These are phyloP conservation scores for Hagleromyces aurorensis DNA, from an alignment of 805 yeast genomes.

Conservation along the genomic window DNA sequence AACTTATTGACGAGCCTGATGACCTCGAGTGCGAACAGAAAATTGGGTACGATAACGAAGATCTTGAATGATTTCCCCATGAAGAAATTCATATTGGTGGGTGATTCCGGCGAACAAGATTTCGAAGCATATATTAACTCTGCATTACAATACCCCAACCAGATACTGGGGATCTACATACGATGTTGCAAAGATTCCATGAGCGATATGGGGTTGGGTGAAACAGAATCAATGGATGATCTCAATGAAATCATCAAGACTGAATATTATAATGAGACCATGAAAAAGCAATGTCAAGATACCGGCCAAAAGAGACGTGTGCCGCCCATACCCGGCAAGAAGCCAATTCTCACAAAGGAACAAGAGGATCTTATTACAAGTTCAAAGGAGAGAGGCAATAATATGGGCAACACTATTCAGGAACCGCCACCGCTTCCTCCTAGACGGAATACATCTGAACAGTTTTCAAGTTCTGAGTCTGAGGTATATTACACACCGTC, in stretches of 20 bases:
- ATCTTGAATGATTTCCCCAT: slow-evolving; percentile 67
- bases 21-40: slow-evolving; percentile 82
- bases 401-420: too few relatives aligned
- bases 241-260: slow-evolving; percentile 24
- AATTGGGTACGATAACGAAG: slow-evolving; percentile 53
- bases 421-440: slow-evolving; percentile 17
- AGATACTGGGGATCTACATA: slow-evolving; percentile 67
- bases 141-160: slow-evolving; percentile 53
- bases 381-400: slow-evolving; percentile 1
- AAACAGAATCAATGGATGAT: slow-evolving; percentile 22
- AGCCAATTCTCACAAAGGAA: slow-evolving; percentile 14
- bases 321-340: slow-evolving; percentile 21
- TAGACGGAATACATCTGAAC: slow-evolving; percentile 8
- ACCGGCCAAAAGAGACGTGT: slow-evolving; percentile 8
- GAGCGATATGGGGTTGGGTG: slow-evolving; percentile 42
- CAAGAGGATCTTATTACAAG: slow-evolving; percentile 10
- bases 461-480: slow-evolving; percentile 5
- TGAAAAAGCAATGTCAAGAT: background rate
- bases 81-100: slow-evolving; percentile 74
- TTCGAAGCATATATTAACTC: slow-evolving; percentile 80
- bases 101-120: slow-evolving; percentile 95
- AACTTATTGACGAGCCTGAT: slow-evolving; percentile 71
- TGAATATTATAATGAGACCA: slow-evolving; percentile 16
- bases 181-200: slow-evolving; percentile 67
- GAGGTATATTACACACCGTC: slow-evolving; percentile 20